Base-by-base conservation (phyloP, 805 yeast genomes). In the Wickerhamomyces queroliae region DNA sequence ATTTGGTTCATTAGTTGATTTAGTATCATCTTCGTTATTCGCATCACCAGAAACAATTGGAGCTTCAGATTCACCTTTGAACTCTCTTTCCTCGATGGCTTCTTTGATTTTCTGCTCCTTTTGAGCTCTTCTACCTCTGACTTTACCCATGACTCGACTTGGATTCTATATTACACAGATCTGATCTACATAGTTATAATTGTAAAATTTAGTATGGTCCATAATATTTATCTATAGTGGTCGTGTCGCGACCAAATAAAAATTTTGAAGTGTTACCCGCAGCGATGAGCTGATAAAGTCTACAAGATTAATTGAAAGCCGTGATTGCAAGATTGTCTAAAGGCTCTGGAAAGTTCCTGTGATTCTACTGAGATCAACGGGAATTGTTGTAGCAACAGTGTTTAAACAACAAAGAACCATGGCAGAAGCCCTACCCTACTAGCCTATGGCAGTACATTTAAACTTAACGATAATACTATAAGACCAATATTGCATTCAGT, bases 111-210 rank as follows among this genome's bases (percentile, higher is more conserved):
- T 47, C 32, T 57, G 55, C 36, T 60, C 53, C 34, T 55, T 56
- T 21, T 59, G 49, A 16, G 59, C 53, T 50, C 66, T 67, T 62
- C 72, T 67, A 35, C 72, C 71, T 63, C 72, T 66, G 3, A 58
- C 56, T 48, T 64, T 67, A 27, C 53, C 55, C 58, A 55, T 55
- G 27, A 4, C 31, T 19, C 7, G n/a, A 8, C 29, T 23, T 7
- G 12, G 9, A 24, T 12, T 23, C n/a, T 23, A 34, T 34, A 19
- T 29, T 8, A 25, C 19, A 23, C 10, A 33, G 17, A 25, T 8
- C 11, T 16, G 15, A 7, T 23, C n/a, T 15, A 8, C 12, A 10
- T 32, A 32, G 10, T 18, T 19, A 15, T 18, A 8, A 33, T 13
- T 7, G 9, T 10, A 13, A n/a, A 22, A 9, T 15, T 22, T 15